Conservation (phyloP, 495 filamentous ascomycete genomes). For the Mycothermus thermophilus region DNA sequence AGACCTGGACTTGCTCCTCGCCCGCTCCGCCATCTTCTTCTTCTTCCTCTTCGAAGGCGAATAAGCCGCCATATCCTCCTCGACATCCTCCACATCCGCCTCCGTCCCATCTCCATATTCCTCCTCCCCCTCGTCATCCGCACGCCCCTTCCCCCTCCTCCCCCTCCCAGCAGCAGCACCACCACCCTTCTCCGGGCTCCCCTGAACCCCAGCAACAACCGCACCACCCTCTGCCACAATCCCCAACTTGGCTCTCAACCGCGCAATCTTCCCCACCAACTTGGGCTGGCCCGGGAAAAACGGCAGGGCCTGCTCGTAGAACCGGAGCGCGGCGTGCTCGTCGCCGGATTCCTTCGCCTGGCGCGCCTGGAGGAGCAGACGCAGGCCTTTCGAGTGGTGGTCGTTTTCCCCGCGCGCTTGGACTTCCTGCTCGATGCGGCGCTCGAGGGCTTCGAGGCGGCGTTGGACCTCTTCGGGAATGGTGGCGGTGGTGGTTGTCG, state of each 20-base stretch:
- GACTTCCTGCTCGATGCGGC: constrained; percentile 48
- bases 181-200: neutral
- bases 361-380: constrained; percentile 77
- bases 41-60: too few species aligned
- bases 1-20: constrained; percentile 23
- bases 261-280: constrained; percentile 61
- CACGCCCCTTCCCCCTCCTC: constrained; percentile 6
- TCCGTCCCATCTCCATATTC: constrained; percentile 27
- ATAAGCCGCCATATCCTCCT: too few species aligned
- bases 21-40: constrained; percentile 16
- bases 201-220: constrained; percentile 7
- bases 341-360: constrained; percentile 78
- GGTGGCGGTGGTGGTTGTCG: constrained; percentile 26
- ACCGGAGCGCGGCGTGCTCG: constrained; percentile 59
- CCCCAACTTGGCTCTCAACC: constrained; percentile 46
- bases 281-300: constrained; percentile 83
- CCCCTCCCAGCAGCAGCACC: too few species aligned
- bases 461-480: constrained; percentile 66
- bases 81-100: constrained; percentile 35
- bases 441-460: constrained; percentile 71
- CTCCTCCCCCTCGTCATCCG: constrained; percentile 13
- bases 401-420: constrained; percentile 10
- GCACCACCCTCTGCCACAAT: constrained; percentile 14
- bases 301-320: constrained; percentile 72
- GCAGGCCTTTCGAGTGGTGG: constrained; percentile 72